Evolutionary conservation across 2,329 filamentous ascomycete genomes (phyloP).

Genomic region (Zymoseptoria pseudotritici): DNA sequence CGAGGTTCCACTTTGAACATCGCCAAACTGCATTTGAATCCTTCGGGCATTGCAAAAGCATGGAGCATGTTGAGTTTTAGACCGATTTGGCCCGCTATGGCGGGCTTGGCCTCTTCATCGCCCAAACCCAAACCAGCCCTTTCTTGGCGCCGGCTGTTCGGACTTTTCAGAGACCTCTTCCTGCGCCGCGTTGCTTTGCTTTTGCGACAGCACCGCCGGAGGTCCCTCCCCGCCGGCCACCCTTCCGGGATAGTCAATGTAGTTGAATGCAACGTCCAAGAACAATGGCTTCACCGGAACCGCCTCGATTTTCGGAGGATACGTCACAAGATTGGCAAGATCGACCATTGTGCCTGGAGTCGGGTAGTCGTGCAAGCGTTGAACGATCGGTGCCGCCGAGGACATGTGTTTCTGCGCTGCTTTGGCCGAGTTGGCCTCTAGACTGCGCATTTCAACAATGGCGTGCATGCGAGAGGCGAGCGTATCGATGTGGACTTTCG

Average conservation of each 20-base stretch:
- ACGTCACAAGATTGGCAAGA: slow-evolving; percentile 73
- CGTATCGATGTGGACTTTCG: slow-evolving; percentile 57
- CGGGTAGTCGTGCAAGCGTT: slow-evolving; percentile 70
- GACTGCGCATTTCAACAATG: slow-evolving; percentile 71
- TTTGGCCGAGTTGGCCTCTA: slow-evolving; percentile 44
- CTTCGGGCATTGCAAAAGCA: background rate
- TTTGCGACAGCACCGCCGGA: slow-evolving; percentile 5
- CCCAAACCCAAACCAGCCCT: slow-evolving; percentile 46
- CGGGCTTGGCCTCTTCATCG: slow-evolving; percentile 24
- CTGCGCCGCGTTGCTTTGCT: slow-evolving; percentile 14
- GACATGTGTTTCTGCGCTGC: slow-evolving; percentile 39
- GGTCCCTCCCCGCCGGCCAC: slow-evolving; percentile 20
- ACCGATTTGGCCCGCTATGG: background rate
- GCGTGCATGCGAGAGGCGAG: slow-evolving; percentile 77
- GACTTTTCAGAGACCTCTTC: slow-evolving; percentile 17
- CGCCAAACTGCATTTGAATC: background rate
- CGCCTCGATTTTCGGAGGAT: slow-evolving; percentile 73
- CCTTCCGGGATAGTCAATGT: slow-evolving; percentile 80
- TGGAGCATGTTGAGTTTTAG: background rate
- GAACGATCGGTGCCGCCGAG: slow-evolving; percentile 57
- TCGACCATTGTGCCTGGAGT: slow-evolving; percentile 54
- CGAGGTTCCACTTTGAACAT: background rate
- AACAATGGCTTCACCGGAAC: slow-evolving; percentile 93
- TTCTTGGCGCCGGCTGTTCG: slow-evolving; percentile 38
- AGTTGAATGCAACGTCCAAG: slow-evolving; percentile 95